A percentile compares a stretch with the other conserved stretches of the same genome.
Conservation (phyloP, 805 yeast genomes). For the Starmerella potacharoeniae region DNA sequence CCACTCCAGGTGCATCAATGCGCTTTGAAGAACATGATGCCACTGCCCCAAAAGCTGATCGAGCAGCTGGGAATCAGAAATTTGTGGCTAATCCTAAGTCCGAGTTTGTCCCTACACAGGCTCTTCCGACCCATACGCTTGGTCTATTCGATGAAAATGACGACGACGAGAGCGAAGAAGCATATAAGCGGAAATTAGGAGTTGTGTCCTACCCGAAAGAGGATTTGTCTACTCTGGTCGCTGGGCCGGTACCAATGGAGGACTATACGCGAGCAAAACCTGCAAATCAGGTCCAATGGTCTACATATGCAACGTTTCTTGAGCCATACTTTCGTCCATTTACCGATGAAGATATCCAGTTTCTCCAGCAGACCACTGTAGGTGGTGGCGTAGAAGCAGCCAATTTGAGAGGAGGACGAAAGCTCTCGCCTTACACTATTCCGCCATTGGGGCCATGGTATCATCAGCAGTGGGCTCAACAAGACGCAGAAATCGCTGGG, state of each 20-base stretch:
- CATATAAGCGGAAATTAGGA: constrained; percentile 61
- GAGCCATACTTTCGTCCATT: constrained; percentile 76
- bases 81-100: constrained; percentile 54
- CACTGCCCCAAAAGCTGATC: background rate
- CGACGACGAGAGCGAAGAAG: constrained; percentile 64
- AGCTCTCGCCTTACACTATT: constrained; percentile 52
- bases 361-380: constrained; percentile 51
- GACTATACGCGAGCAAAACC: constrained; percentile 81
- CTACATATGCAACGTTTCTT: constrained; percentile 72
- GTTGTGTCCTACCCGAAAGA: constrained; percentile 82
- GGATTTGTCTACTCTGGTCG: constrained; percentile 62
- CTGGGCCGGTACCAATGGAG: constrained; percentile 78
- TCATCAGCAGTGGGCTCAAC: constrained; percentile 61
- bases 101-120: constrained; percentile 61
- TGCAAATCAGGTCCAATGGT: constrained; percentile 80
- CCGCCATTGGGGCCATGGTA: constrained; percentile 81
- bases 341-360: constrained; percentile 68
- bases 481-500: constrained; percentile 19
- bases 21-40: background rate
- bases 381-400: constrained; percentile 25
- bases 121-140: constrained; percentile 54
- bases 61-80: constrained; percentile 23
- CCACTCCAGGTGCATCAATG: background rate
- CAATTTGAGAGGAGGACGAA: constrained; percentile 22
- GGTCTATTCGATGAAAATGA: constrained; percentile 58